Percentiles rank a stretch among this genome's conserved stretches.
Evolutionary conservation across 2,329 filamentous ascomycete species (phyloP).

Genomic region (Pseudophaeomoniella oleicola): DNA sequence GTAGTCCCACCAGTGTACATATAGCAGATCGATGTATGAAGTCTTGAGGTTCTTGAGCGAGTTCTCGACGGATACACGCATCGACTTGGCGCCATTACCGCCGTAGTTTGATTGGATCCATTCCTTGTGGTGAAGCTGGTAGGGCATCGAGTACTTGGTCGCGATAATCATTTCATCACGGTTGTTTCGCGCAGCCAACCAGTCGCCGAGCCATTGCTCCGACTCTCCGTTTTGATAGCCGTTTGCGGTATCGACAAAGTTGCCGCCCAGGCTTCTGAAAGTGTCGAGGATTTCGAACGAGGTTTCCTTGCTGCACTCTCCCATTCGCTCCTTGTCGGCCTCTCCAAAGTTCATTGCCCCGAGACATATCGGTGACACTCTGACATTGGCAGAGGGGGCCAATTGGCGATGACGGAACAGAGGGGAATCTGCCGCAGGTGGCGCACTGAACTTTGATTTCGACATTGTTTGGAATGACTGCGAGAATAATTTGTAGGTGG

Average conservation of each 20-base stretch:
- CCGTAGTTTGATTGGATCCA: conserved; percentile 25
- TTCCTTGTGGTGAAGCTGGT: conserved; percentile 14
- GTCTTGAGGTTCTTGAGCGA: conserved; percentile 20
- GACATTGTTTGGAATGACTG: too few species aligned
- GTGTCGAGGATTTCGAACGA: conserved; percentile 31
- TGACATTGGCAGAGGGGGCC: too few species aligned
- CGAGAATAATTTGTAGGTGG: too few species aligned
- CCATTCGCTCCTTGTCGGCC: conserved; percentile 27
- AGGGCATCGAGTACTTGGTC: conserved; percentile 36
- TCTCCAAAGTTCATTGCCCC: conserved; percentile 42
- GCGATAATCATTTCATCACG: conserved; percentile 39
- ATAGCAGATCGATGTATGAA: conserved; percentile 21
- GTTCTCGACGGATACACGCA: conserved; percentile 15
- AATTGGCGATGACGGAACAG: too few species aligned
- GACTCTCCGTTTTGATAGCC: conserved; percentile 27
- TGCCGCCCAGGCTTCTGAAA: conserved; percentile 33
- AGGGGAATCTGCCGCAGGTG: too few species aligned
- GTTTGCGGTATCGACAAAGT: conserved; percentile 39
- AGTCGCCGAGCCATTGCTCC: conserved; percentile 35
- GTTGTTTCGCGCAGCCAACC: conserved; percentile 29
- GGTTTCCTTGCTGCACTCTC: conserved; percentile 28
- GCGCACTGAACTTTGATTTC: too few species aligned
- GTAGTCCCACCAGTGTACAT: conserved; percentile 43
- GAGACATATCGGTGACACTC: conserved; percentile 38
- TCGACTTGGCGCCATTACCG: conserved; percentile 22